Evolutionary conservation across 805 yeast genomes (phyloP).

Genomic region (Naumovozyma dairenensis): DNA sequence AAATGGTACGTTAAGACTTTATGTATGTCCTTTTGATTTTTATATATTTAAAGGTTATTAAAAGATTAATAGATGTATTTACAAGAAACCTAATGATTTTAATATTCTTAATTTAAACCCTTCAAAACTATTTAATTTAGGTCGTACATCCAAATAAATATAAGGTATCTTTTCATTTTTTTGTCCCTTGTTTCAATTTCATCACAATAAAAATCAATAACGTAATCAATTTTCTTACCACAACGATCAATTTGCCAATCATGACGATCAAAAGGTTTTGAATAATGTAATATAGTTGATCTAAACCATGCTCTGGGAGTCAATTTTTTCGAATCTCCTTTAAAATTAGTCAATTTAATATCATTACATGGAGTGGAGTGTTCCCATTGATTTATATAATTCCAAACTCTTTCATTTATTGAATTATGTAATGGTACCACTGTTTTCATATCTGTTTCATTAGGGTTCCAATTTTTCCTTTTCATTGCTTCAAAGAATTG

Average conservation of each 20-base stretch:
- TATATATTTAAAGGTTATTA: no score
- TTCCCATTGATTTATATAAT: conserved; percentile 78
- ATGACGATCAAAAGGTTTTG: conserved; percentile 88
- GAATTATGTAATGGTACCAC: conserved; percentile 91
- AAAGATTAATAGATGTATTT: not conserved
- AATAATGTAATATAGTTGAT: conserved; percentile 50
- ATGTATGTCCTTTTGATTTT: not conserved
- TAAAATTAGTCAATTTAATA: conserved; percentile 70
- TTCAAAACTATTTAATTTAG: conserved; percentile 73
- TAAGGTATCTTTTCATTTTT: conserved; percentile 36
- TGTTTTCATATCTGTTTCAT: conserved; percentile 71
- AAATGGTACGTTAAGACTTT: not conserved
- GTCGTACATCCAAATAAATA: conserved; percentile 83
- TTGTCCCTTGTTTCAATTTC: conserved; percentile 5
- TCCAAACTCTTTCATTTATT: conserved; percentile 91
- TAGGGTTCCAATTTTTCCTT: conserved; percentile 81
- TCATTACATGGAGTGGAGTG: conserved; percentile 64
- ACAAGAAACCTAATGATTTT: conserved; percentile 47
- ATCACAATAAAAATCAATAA: conserved; percentile 73
- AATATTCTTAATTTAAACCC: conserved; percentile 64
- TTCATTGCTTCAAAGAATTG: conserved; percentile 93
- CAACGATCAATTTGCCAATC: conserved; percentile 88
- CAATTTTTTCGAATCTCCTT: conserved; percentile 76
- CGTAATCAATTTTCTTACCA: conserved; percentile 77
- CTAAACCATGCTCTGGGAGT: conserved; percentile 83